Conservation (phyloP, 192 early-diverging fungal species). For the Umbelopsis vinacea region DNA sequence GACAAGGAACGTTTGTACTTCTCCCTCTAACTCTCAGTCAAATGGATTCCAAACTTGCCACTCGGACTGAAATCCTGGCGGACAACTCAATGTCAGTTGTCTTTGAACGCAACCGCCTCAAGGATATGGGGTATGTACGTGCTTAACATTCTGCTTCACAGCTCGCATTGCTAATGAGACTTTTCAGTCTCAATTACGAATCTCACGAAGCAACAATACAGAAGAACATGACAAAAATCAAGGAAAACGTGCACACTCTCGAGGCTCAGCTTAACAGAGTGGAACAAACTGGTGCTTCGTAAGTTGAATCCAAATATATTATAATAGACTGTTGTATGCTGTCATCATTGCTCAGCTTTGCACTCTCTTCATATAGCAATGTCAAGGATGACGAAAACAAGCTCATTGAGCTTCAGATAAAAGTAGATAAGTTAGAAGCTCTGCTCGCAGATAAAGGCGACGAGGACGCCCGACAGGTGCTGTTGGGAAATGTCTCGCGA, state of each 20-base stretch:
- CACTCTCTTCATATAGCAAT: constrained; percentile 11
- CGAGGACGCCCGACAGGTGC: constrained; percentile 42
- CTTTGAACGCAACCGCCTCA: constrained; percentile 61
- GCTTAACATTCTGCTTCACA: neutral
- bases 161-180: neutral
- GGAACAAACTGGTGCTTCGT: constrained; percentile 60
- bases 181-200: constrained; percentile 50
- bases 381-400: constrained; percentile 64
- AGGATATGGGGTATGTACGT: constrained; percentile 29
- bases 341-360: too few relatives aligned
- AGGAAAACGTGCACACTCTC: constrained; percentile 54
- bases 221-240: constrained; percentile 53
- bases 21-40: neutral
- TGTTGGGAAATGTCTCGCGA: constrained; percentile 27
- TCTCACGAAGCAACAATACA: constrained; percentile 59
- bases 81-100: constrained; percentile 61
- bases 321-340: too few relatives aligned
- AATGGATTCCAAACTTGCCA: constrained; percentile 41
- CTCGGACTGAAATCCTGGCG: constrained; percentile 52
- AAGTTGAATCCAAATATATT: constrained; percentile 16
- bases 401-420: constrained; percentile 63
- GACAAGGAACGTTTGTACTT: neutral
- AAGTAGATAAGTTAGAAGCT: constrained; percentile 64
- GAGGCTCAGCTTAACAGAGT: constrained; percentile 59
- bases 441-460: constrained; percentile 51